These are phyloP conservation scores for Wolfiporia cocos DNA, from an alignment of 1,284 basidiomycete species.

Conservation along the genomic window DNA sequence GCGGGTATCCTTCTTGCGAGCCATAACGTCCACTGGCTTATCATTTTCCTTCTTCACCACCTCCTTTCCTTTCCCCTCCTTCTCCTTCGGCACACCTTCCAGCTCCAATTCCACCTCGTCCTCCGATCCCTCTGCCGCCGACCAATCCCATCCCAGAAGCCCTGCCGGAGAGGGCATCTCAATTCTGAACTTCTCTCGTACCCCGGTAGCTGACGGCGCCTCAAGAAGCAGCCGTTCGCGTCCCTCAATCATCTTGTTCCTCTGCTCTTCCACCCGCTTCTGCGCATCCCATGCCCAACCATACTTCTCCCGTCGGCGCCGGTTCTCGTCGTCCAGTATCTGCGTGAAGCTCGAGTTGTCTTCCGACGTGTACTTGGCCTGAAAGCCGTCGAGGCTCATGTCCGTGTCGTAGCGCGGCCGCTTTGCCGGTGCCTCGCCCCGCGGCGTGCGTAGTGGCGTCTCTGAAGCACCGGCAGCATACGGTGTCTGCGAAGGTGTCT, in stretches of 20 bases:
- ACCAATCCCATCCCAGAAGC: slow-evolving; percentile 45
- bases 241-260: slow-evolving; percentile 53
- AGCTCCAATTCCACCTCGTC: slow-evolving; percentile 17
- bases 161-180: slow-evolving; percentile 49
- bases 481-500: slow-evolving; percentile 63
- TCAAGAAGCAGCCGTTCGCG: slow-evolving; percentile 66
- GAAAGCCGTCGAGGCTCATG: slow-evolving; percentile 79
- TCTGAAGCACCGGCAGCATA: slow-evolving; percentile 55
- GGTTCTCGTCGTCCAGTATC: slow-evolving; percentile 86
- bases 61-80: slow-evolving; percentile 13
- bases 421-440: slow-evolving; percentile 40
- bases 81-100: slow-evolving; percentile 17
- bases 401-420: slow-evolving; percentile 50
- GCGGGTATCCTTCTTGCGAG: slow-evolving; percentile 66
- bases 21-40: slow-evolving; percentile 59
- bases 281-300: slow-evolving; percentile 93
- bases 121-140: slow-evolving; percentile 20
- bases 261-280: slow-evolving; percentile 63
- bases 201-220: slow-evolving; percentile 54
- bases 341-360: slow-evolving; percentile 93
- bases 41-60: slow-evolving; percentile 24
- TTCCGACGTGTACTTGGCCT: slow-evolving; percentile 88
- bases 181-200: slow-evolving; percentile 60
- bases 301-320: slow-evolving; percentile 69
- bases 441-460: slow-evolving; percentile 52